Evolutionary conservation across 495 filamentous ascomycete species (phyloP), one percentile per base, ranked within the genome.

Genomic region (Trichoderma reesei): DNA sequence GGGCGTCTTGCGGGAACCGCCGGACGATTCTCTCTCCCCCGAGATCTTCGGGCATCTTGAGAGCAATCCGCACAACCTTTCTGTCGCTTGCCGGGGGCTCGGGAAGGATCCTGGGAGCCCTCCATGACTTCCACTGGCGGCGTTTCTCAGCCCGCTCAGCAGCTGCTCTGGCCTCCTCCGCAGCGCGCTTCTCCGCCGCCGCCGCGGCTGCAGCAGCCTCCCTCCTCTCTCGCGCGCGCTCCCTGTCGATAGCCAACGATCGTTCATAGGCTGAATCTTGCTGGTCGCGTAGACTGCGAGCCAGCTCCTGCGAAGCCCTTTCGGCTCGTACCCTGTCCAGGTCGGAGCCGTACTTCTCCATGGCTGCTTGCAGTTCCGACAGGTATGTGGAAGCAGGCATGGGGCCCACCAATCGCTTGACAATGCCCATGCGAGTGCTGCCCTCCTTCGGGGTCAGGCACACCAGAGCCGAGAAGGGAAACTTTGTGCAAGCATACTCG

Each of bases 201-300:
- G 83, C 83, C 54, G 82, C 82, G 3, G 83, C 86, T 0, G 86
- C 89, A 62, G 88, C 90, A 8, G 86, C 90, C 70, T 96, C 92
- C 14, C 83, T 80, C 69, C 82, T 82, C 69, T 86, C 82, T 26
- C 89, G 80, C 13, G 89, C 86, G 13, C 90, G 85, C 73, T 96
- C 91, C 8, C 92, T 81, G 74, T 98, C 94, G 54, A 85, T 85
- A 10, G 92, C 91, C 60, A 98, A 78, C 0, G 90, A 94, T 64
- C 90, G 82, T 74, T 98, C 93, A 70, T 98, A 98, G 3, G 94
- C 94, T 2, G 84, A 87, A 71, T 96, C 90, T 66, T 98, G 95
- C 70, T 94, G 83, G 62, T 88, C 83, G 5, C 91, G 86, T 31
- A 98, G 73, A 67, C 79, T 89, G 37, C 94, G 82, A 20, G 87